These are phyloP conservation scores for Fraxinus velutina DNA, from an alignment of 305 asterid genomes.

Conservation along the genomic window DNA sequence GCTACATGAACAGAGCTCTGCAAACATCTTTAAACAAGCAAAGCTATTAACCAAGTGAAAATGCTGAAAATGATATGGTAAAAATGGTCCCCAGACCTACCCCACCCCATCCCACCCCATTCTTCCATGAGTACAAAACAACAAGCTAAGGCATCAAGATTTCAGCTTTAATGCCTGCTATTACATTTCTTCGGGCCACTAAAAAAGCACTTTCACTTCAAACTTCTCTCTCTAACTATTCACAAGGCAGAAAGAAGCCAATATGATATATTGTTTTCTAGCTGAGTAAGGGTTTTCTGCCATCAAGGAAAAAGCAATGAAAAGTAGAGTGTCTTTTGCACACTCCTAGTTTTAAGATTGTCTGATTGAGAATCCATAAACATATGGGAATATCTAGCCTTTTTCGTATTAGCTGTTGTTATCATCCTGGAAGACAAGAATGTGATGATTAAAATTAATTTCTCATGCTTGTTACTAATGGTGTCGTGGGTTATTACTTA, in stretches of 20 bases:
- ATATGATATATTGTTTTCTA: slow-evolving; percentile 32
- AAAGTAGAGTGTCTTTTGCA: slow-evolving; percentile 54
- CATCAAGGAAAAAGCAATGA: slow-evolving; percentile 31
- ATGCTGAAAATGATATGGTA: slow-evolving; percentile 37
- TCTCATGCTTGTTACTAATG: background rate
- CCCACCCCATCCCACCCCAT: slow-evolving; percentile 25
- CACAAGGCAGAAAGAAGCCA: slow-evolving; percentile 19
- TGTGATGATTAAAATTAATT: background rate
- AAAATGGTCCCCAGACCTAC: slow-evolving; percentile 42
- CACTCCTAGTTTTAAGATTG: slow-evolving; percentile 57
- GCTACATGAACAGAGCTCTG: slow-evolving; percentile 42
- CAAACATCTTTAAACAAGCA: slow-evolving; percentile 33
- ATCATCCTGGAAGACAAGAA: slow-evolving; percentile 25
- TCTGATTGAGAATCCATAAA: slow-evolving; percentile 48
- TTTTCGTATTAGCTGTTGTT: slow-evolving; percentile 31
- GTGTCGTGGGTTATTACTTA: background rate
- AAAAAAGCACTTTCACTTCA: slow-evolving; percentile 45
- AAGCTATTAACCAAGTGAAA: slow-evolving; percentile 40
- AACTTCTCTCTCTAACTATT: slow-evolving; percentile 29
- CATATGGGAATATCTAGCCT: slow-evolving; percentile 42
- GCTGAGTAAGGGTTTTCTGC: slow-evolving; percentile 38
- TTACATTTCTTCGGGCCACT: slow-evolving; percentile 59
- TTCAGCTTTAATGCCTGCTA: slow-evolving; percentile 50
- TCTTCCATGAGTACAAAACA: slow-evolving; percentile 44
- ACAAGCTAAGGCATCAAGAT: slow-evolving; percentile 39